Conservation (phyloP, 352 stramenopile species). For the Phytophthora melonis region DNA sequence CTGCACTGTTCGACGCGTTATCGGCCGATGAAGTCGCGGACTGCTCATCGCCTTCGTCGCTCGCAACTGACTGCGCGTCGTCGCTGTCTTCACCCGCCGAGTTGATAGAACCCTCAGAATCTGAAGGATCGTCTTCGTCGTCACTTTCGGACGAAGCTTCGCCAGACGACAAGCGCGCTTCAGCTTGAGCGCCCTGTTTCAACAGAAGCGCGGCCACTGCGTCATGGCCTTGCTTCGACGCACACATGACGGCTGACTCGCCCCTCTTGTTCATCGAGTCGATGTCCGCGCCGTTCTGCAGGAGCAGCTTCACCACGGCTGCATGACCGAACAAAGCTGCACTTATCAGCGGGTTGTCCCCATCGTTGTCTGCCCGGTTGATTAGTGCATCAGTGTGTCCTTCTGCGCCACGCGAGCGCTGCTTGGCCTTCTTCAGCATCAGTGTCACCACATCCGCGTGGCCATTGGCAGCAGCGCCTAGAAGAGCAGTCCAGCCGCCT, state of each 20-base stretch:
- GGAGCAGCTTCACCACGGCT: background rate
- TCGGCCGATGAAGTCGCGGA: too few species aligned
- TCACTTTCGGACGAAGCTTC: background rate
- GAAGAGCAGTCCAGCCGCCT: slow-evolving; percentile 7
- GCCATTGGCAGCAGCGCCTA: background rate
- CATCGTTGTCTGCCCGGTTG: background rate
- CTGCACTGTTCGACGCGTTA: background rate
- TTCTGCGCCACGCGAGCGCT: background rate
- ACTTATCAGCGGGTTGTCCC: background rate
- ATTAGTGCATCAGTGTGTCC: background rate
- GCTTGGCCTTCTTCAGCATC: background rate
- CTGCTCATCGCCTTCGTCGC: too few species aligned
- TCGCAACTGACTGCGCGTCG: background rate
- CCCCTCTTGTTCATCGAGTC: background rate
- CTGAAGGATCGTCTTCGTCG: background rate
- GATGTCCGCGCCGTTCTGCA: background rate
- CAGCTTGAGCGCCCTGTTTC: background rate
- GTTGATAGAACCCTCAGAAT: background rate
- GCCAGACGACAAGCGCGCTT: background rate
- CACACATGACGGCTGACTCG: background rate
- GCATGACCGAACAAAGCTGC: background rate
- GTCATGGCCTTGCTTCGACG: background rate
- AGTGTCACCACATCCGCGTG: background rate
- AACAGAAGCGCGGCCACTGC: background rate
- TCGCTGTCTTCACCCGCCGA: background rate